Percentiles rank a stretch among this genome's conserved stretches.
Evolutionary conservation across 2,329 filamentous ascomycete genomes (phyloP).

Genomic region (Epichloe bromicola): DNA sequence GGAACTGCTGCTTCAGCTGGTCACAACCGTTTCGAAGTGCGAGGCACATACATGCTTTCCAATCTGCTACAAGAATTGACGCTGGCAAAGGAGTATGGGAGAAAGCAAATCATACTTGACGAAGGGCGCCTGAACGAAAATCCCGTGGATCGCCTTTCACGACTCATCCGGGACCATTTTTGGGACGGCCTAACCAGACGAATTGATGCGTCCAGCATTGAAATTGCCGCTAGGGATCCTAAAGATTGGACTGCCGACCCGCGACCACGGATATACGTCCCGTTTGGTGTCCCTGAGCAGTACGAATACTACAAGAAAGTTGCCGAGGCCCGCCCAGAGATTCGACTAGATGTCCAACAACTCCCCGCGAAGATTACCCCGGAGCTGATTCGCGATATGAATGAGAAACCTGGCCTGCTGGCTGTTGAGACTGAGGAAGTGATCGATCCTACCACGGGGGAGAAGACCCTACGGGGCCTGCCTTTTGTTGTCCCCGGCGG

Average conservation of each 20-base stretch:
- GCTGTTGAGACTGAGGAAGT: slow-evolving; percentile 80
- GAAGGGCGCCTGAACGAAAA: slow-evolving; percentile 90
- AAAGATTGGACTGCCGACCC: slow-evolving; percentile 94
- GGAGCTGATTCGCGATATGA: slow-evolving; percentile 70
- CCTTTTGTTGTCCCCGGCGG: slow-evolving; percentile 97
- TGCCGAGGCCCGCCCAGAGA: slow-evolving; percentile 64
- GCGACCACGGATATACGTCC: slow-evolving; percentile 83
- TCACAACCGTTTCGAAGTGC: slow-evolving; percentile 76
- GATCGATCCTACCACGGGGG: slow-evolving; percentile 50
- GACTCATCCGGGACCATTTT: slow-evolving; percentile 80
- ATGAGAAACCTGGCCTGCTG: slow-evolving; percentile 75
- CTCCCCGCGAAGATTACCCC: slow-evolving; percentile 68
- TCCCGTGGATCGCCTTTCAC: slow-evolving; percentile 74
- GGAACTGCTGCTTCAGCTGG: slow-evolving; percentile 79
- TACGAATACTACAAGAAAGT: slow-evolving; percentile 78
- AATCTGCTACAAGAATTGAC: slow-evolving; percentile 93
- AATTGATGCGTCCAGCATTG: slow-evolving; percentile 80
- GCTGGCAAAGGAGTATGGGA: slow-evolving; percentile 79
- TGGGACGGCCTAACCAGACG: slow-evolving; percentile 84
- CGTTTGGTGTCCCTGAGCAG: slow-evolving; percentile 72
- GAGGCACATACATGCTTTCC: slow-evolving; percentile 93
- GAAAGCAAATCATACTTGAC: slow-evolving; percentile 81
- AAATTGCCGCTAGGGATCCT: slow-evolving; percentile 73
- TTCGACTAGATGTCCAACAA: slow-evolving; percentile 75
- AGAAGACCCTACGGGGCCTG: slow-evolving; percentile 61